Evolutionary conservation across 1,139 yeast species (phyloP).

Genomic region (Yamadazyma atmosphaerica): DNA sequence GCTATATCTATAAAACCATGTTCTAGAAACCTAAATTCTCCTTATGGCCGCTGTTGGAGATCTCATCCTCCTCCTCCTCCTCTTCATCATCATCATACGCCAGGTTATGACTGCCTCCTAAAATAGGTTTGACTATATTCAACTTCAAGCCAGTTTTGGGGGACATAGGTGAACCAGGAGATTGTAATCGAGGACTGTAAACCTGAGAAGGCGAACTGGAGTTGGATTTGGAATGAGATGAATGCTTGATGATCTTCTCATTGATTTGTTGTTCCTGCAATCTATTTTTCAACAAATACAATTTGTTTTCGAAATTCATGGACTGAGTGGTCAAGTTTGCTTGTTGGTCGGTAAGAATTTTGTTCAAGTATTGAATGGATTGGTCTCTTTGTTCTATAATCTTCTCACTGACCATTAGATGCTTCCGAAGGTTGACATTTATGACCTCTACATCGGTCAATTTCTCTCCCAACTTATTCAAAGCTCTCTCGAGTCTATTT

Average conservation of each 20-base stretch:
- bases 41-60: neutral
- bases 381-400: slow-evolving; percentile 60
- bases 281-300: slow-evolving; percentile 20
- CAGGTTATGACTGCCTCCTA: no score
- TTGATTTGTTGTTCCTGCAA: slow-evolving; percentile 10
- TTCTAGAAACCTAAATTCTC: no score
- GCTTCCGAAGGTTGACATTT: slow-evolving; percentile 40
- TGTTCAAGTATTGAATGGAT: slow-evolving; percentile 57
- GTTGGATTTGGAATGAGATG: slow-evolving; percentile 1
- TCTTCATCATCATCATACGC: slow-evolving; percentile 15
- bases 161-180: slow-evolving; percentile 22
- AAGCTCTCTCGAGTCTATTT: slow-evolving; percentile 39
- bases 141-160: slow-evolving; percentile 50
- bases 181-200: neutral
- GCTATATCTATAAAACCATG: neutral
- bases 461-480: slow-evolving; percentile 39
- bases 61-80: slow-evolving; percentile 4
- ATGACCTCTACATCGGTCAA: slow-evolving; percentile 41
- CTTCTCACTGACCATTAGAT: slow-evolving; percentile 54
- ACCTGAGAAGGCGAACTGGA: slow-evolving; percentile 1
- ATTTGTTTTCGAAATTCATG: slow-evolving; percentile 51
- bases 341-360: slow-evolving; percentile 53
- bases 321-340: slow-evolving; percentile 50
- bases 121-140: slow-evolving; percentile 64
- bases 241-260: slow-evolving; percentile 1